Evolutionary conservation across 495 filamentous ascomycete species (phyloP).

Genomic region (Filosporella fistucella): DNA sequence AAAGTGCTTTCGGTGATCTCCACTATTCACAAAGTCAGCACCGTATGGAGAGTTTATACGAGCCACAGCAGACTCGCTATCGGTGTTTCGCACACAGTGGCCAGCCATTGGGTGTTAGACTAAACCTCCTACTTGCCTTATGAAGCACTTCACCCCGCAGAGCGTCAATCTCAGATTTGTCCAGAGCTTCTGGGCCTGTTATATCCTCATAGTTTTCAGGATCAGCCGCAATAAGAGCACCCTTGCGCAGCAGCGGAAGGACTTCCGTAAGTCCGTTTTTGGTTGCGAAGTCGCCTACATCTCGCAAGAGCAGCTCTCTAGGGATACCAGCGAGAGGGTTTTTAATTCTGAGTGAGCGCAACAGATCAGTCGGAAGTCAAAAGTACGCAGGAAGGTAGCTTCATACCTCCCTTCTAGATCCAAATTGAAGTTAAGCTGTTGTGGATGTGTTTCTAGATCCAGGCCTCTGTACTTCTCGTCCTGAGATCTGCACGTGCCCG

Average conservation of each 20-base stretch:
- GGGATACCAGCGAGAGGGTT: constrained; percentile 59
- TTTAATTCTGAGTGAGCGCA: constrained; percentile 5
- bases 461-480: constrained; percentile 14
- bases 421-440: constrained; percentile 44
- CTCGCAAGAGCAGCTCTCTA: constrained; percentile 41
- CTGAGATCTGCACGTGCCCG: neutral
- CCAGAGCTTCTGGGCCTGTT: constrained; percentile 41
- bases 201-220: constrained; percentile 49
- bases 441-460: constrained; percentile 14
- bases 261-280: constrained; percentile 47
- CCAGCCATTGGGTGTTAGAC: constrained; percentile 30
- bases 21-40: no score
- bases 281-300: constrained; percentile 51
- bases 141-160: constrained; percentile 53
- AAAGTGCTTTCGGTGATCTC: constrained; percentile 20
- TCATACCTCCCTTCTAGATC: constrained; percentile 47
- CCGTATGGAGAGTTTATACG: neutral
- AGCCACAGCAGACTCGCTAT: neutral
- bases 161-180: constrained; percentile 45
- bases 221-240: constrained; percentile 63
- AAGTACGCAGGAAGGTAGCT: neutral
- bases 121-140: constrained; percentile 66
- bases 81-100: neutral
- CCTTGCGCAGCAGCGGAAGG: constrained; percentile 47
- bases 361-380: neutral